phyloP scores from a whole-genome alignment of 2,329 filamentous ascomycete species.

The Exophiala alcalophila region DNA sequence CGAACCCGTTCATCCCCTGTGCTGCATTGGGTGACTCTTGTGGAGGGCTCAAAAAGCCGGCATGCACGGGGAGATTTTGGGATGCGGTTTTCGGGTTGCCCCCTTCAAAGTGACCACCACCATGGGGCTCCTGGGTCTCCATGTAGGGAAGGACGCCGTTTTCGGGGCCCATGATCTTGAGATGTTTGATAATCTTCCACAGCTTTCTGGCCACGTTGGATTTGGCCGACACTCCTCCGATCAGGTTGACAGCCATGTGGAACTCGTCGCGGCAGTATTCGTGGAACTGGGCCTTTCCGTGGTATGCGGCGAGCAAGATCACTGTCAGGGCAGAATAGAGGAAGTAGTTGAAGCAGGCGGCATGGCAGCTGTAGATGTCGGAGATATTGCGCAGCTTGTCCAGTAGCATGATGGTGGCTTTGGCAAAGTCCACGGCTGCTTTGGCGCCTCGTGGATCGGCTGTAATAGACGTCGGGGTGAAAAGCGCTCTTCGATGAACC shows the following conservation, averaged over 20 bases:
- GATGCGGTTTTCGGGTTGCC: neutral
- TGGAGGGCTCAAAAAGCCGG: neutral
- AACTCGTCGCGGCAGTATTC: conserved; percentile 37
- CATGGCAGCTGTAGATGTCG: conserved; percentile 41
- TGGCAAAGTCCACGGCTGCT: conserved; percentile 43
- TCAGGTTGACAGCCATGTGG: conserved; percentile 13
- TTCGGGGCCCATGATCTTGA: conserved; percentile 13
- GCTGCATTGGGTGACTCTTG: neutral
- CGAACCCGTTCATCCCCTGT: conserved; percentile 1
- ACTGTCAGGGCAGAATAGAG: conserved; percentile 41
- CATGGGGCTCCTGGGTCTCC: conserved; percentile 7
- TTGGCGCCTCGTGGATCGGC: conserved; percentile 38
- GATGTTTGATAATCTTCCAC: conserved; percentile 19
- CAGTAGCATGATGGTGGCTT: conserved; percentile 40
- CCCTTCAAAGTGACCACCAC: neutral
- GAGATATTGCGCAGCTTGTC: conserved; percentile 39
- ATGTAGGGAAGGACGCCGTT: conserved; percentile 10
- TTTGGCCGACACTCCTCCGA: conserved; percentile 13
- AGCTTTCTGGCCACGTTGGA: conserved; percentile 15
- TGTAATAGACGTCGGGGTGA: conserved; percentile 40
- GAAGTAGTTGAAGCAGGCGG: conserved; percentile 44
- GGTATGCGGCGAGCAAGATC: conserved; percentile 46
- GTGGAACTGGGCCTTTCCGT: conserved; percentile 45
- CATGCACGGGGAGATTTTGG: too few relatives aligned
- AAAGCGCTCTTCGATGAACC: conserved; percentile 45